Evolutionary conservation across 768 basidiomycete genomes (phyloP), one percentile per base, ranked within the genome.

Genomic region (Dictyophora rubrovolvata): DNA sequence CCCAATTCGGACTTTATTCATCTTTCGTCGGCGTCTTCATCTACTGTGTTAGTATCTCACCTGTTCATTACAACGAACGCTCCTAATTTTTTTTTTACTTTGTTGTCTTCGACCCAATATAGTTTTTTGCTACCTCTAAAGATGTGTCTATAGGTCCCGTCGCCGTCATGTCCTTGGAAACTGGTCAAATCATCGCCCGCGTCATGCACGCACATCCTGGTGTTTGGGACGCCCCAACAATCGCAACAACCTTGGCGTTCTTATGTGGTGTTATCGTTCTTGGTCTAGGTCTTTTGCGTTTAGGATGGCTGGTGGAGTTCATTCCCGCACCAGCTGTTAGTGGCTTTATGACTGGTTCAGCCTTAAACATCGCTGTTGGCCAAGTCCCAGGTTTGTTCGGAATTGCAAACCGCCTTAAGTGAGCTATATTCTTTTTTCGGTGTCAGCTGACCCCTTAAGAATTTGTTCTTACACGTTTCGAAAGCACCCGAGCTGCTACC

Each of bases 61-160:
- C 23, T 3, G 33, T 33, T 28, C 46, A 42, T 33, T 53, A 56
- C 56, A 11, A 57, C 28, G 46, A 53, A 48, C 28, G 28, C 28
- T 28, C 7, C 28, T 28, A 55, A n/a, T 35, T n/a, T 36, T 18
- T 47, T 48, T 35, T 16, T 47, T 21, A 28, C 28, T 21, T 18
- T 54, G 22, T 20, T 34, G 37, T 20, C 16, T 33, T 59, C 33
- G 37, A 12, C 11, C 46, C 22, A 34, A 21, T 35, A 8, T 63
- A 91, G 87, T 81, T 96, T 73, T 97, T 98, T 68, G 95, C 93
- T 21, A 98, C 96, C 0, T 91, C 91, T 28, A 97, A 97, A 71
- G 96, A 99, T 76, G 90, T 99, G 47, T 94, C 93, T n/a, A 98
- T 99, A 64, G 96, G 96, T 53, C 96, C 96, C 1, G 95, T 98